Conservation (phyloP, 176 grass and related monocot species). For the Calamus simplicifolius region DNA sequence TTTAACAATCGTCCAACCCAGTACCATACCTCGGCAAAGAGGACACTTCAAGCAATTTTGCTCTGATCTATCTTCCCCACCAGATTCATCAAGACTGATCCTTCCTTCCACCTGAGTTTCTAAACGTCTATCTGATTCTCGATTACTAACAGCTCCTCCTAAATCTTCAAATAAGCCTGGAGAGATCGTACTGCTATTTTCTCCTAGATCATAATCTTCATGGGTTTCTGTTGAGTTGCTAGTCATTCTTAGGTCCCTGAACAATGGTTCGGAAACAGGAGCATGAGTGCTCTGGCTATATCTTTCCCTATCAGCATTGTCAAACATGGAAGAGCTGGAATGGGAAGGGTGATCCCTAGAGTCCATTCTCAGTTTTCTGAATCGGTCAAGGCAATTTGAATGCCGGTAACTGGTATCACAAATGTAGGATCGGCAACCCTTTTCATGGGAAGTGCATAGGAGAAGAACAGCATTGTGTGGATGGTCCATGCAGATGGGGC, state of each 20-base stretch:
- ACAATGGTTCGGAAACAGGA: too few species aligned
- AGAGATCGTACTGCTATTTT: too few species aligned
- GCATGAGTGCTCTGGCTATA: too few species aligned
- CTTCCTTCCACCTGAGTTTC: neutral
- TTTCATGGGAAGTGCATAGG: constrained; percentile 2
- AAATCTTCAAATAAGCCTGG: too few species aligned
- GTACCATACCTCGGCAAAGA: constrained; percentile 30
- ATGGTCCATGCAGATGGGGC: constrained; percentile 16
- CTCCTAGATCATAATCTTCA: too few species aligned
- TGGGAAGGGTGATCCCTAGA: constrained; percentile 4
- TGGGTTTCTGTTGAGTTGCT: too few species aligned
- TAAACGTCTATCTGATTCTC: constrained; percentile 3
- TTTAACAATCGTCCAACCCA: constrained; percentile 27
- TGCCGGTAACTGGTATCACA: constrained; percentile 16
- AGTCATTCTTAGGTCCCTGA: too few species aligned
- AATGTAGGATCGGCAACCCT: constrained; percentile 15
- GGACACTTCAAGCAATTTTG: constrained; percentile 25
- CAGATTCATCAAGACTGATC: neutral
- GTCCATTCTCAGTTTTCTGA: constrained; percentile 6
- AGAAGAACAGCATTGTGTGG: constrained; percentile 15
- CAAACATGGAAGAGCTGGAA: neutral
- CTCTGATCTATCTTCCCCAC: neutral
- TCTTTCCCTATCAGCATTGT: neutral
- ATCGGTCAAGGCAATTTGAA: constrained; percentile 15
- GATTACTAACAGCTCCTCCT: too few species aligned